Evolutionary conservation across 176 grass and related monocot species (phyloP).

Genomic region (Eremochloa ophiuroides): DNA sequence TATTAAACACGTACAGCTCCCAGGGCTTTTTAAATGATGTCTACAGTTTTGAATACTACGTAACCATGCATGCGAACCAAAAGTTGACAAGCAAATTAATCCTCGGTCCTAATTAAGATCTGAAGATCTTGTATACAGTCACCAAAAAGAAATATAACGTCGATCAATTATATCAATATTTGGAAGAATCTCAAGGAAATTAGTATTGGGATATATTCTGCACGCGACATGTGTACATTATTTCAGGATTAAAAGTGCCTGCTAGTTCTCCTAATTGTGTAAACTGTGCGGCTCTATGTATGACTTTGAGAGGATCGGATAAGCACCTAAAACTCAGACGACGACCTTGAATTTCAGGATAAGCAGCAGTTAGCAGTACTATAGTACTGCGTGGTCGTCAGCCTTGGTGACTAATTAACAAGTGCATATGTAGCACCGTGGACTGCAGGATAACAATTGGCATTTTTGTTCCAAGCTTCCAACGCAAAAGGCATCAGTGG

Average conservation of each 20-base stretch:
- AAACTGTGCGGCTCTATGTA: background rate
- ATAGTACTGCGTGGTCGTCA: constrained; percentile 18
- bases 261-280: background rate
- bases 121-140: background rate
- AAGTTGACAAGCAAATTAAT: background rate
- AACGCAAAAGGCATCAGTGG: background rate
- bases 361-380: background rate
- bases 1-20: background rate
- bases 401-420: constrained; percentile 6
- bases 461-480: constrained; percentile 14
- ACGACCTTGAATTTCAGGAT: constrained; percentile 10
- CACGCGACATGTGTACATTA: constrained; percentile 1
- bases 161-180: background rate
- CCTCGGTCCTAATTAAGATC: background rate
- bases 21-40: background rate
- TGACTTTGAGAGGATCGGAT: background rate
- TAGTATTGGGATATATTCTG: background rate
- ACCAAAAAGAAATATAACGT: background rate
- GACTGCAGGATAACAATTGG: constrained; percentile 26
- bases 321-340: background rate
- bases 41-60: background rate
- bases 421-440: constrained; percentile 25
- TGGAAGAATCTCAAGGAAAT: background rate
- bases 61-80: background rate
- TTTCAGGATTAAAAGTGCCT: background rate